Percentiles rank a stretch among this genome's conserved stretches.
phyloP scores from a whole-genome alignment of 257 asterid genomes.

The Solanum arcanum region DNA sequence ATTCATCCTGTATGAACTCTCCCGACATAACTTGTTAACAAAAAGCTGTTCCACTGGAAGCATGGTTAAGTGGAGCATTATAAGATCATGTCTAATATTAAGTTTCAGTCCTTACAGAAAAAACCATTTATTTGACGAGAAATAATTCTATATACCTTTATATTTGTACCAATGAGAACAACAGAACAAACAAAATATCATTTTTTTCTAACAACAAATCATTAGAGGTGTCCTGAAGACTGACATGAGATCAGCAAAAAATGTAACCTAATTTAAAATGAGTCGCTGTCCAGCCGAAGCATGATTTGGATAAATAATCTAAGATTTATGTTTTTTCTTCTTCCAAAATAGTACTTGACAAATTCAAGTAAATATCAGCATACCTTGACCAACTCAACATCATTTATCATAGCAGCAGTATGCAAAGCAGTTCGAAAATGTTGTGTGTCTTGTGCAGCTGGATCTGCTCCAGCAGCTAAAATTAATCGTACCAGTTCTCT shows the following conservation, averaged over 20 bases:
- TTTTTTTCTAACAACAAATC: not conserved
- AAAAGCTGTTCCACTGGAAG: not conserved
- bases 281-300: not conserved
- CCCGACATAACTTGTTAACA: not conserved
- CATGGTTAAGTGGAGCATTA: not conserved
- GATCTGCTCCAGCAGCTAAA: constrained; percentile 91
- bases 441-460: constrained; percentile 76
- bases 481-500: constrained; percentile 75
- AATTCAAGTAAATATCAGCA: constrained; percentile 9
- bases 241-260: not conserved
- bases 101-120: not conserved
- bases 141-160: not conserved
- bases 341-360: not conserved
- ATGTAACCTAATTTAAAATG: not conserved
- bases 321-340: not conserved
- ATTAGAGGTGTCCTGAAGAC: not conserved
- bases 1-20: not conserved
- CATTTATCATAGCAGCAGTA: constrained; percentile 91
- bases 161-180: not conserved
- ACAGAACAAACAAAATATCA: not conserved
- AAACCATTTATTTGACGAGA: not conserved
- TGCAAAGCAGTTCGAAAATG: constrained; percentile 91
- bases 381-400: constrained; percentile 89
- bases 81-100: not conserved
- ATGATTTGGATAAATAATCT: not conserved